Base-by-base conservation (phyloP, 2,329 filamentous ascomycete genomes). In the Trichoderma guizhouense region DNA sequence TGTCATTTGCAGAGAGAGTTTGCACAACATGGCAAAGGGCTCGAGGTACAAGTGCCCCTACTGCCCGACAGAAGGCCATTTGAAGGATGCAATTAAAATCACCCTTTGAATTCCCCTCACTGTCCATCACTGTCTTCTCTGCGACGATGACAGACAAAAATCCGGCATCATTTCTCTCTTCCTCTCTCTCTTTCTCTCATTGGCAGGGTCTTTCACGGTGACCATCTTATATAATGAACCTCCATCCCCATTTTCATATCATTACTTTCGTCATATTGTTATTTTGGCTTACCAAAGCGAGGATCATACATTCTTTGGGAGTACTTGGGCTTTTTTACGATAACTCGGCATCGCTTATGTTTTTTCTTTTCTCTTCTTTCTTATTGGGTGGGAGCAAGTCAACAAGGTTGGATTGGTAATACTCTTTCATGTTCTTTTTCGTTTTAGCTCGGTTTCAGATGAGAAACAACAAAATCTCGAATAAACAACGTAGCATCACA, bases 31-130 rank as follows among this genome's bases (percentile, higher is more conserved):
- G 55, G 91, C 91, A 69, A 97, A 97, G 82, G 91, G 92, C 0
- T 88, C 85, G 55, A 86, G 92, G 72, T 97, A 97, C 86, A 99
- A 99, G 81, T 99, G 96, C 78, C 96, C 96, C 0, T 99, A 99
- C 79, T 99, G 96, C 79, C 96, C 96, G 0, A 90, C 84, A 34
- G 95, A 98, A 82, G 94, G 93, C 60, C 86, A 91, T 74, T 85
- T 92, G 2, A 90, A 89, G 75, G 94, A 98, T 69, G 93, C 94
- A 7, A 88, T 85, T 76, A 90, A 91, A 79, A 91, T 96, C 58
- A 89, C 90, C 66, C 81, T 94, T 60, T 94, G 72, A 72, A 60
- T 12, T 8, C 12, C 0, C 5, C 1, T 34, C 11, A 34, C 11
- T 12, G 32, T 9, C 51, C 24, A 26, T 18, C 24, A 18, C 14